These are phyloP conservation scores for Withania somnifera DNA, from an alignment of 305 asterid species.

Conservation along the genomic window DNA sequence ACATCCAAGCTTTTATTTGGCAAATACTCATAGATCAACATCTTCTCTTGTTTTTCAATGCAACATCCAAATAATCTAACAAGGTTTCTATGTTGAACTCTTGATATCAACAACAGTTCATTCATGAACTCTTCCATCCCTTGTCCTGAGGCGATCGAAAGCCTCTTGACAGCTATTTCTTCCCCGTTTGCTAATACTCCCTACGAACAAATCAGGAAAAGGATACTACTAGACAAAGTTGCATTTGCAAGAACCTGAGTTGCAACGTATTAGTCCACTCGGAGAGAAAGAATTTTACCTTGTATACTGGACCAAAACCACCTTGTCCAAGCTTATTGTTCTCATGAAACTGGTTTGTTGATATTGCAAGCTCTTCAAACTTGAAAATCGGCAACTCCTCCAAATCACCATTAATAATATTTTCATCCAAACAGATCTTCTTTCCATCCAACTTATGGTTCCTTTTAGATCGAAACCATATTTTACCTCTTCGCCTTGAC, in stretches of 20 bases:
- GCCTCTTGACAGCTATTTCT: slow-evolving; percentile 78
- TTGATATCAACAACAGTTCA: slow-evolving; percentile 67
- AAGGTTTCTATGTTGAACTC: slow-evolving; percentile 67
- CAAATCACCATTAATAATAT: slow-evolving; percentile 6
- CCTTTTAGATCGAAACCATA: background rate
- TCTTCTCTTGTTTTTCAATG: no score
- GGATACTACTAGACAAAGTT: background rate
- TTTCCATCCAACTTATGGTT: background rate
- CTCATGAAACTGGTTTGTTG: slow-evolving; percentile 21
- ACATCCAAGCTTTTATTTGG: slow-evolving; percentile 77
- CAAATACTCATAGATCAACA: no score
- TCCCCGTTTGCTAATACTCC: slow-evolving; percentile 46
- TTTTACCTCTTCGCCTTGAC: background rate
- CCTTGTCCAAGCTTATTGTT: slow-evolving; percentile 71
- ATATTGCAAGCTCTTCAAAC: slow-evolving; percentile 18
- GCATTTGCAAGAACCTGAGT: background rate
- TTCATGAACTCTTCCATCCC: slow-evolving; percentile 70
- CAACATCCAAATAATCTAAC: slow-evolving; percentile 71
- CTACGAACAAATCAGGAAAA: slow-evolving; percentile 21
- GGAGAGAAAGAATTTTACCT: slow-evolving; percentile 17
- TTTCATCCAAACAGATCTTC: background rate
- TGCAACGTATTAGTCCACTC: background rate
- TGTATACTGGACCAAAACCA: slow-evolving; percentile 78
- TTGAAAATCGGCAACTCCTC: slow-evolving; percentile 29
- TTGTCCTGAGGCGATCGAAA: slow-evolving; percentile 58